phyloP scores from a whole-genome alignment of 2,329 filamentous ascomycete genomes.

The Trichoderma koningiopsis region DNA sequence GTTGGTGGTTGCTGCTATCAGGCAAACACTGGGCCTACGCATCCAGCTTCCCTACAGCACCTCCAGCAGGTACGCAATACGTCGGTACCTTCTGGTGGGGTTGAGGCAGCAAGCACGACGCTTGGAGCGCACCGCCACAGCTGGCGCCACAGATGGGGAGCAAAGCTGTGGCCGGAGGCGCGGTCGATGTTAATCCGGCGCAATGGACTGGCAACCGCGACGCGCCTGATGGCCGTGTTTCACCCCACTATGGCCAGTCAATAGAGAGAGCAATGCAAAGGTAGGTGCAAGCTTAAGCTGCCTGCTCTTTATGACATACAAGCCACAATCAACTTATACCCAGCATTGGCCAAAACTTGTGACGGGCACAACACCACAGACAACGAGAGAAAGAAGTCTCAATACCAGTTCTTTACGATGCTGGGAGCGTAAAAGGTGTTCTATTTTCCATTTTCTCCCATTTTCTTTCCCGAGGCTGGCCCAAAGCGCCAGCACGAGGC shows the following conservation, averaged over 20 bases:
- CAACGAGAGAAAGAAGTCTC: background rate
- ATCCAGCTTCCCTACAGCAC: conserved; percentile 27
- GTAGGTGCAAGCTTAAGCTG: background rate
- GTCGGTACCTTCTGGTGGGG: conserved; percentile 18
- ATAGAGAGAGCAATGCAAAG: background rate
- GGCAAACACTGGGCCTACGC: conserved; percentile 47
- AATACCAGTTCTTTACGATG: background rate
- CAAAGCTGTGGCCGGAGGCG: background rate
- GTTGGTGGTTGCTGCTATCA: conserved; percentile 26
- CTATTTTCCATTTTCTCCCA: background rate
- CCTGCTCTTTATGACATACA: conserved; percentile 6
- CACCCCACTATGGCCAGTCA: conserved; percentile 19
- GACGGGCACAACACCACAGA: background rate
- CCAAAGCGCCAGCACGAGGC: background rate
- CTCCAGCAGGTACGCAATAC: background rate
- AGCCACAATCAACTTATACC: conserved; percentile 1
- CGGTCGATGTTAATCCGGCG: conserved; percentile 25
- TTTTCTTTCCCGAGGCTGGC: background rate
- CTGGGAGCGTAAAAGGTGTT: background rate
- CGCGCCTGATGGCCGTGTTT: conserved; percentile 18
- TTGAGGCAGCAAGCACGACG: background rate
- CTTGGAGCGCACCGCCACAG: conserved; percentile 19
- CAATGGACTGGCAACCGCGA: conserved; percentile 15
- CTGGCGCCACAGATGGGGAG: background rate
- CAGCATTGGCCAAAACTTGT: background rate